Percentiles rank a stretch among this genome's conserved stretches.
These are phyloP conservation scores for Tephrocybe sp. DNA, from an alignment of 768 basidiomycete species.

Conservation along the genomic window DNA sequence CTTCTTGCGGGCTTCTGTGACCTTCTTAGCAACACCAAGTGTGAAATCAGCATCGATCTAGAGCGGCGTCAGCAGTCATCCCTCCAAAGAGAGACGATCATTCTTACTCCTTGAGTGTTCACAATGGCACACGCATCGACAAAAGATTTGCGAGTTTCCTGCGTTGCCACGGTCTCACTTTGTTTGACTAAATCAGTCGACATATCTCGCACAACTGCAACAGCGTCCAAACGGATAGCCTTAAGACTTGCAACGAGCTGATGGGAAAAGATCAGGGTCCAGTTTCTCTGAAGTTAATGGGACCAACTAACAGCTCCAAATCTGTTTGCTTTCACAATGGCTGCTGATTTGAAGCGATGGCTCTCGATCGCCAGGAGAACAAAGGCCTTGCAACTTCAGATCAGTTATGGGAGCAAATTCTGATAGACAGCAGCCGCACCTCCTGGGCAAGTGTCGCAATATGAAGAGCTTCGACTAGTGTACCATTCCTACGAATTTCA, in stretches of 20 bases:
- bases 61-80: conserved; percentile 6
- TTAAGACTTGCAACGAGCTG: conserved; percentile 72
- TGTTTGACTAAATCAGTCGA: conserved; percentile 47
- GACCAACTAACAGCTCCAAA: conserved; percentile 56
- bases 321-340: conserved; percentile 71
- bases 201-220: conserved; percentile 54
- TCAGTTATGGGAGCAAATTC: conserved; percentile 4
- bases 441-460: conserved; percentile 75
- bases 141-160: conserved; percentile 50
- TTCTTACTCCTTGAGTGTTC: conserved; percentile 34
- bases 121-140: conserved; percentile 43
- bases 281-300: background rate
- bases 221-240: conserved; percentile 50
- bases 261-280: conserved; percentile 2
- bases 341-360: conserved; percentile 66
- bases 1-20: conserved; percentile 69
- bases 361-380: conserved; percentile 70
- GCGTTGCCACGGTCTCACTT: conserved; percentile 48
- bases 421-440: conserved; percentile 29
- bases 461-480: conserved; percentile 63
- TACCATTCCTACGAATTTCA: conserved; percentile 34
- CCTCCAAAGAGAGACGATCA: background rate
- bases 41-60: conserved; percentile 69
- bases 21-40: conserved; percentile 56
- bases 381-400: conserved; percentile 51